These are phyloP conservation scores for Penicillium riverlandense DNA, from an alignment of 495 filamentous ascomycete genomes.

Conservation along the genomic window DNA sequence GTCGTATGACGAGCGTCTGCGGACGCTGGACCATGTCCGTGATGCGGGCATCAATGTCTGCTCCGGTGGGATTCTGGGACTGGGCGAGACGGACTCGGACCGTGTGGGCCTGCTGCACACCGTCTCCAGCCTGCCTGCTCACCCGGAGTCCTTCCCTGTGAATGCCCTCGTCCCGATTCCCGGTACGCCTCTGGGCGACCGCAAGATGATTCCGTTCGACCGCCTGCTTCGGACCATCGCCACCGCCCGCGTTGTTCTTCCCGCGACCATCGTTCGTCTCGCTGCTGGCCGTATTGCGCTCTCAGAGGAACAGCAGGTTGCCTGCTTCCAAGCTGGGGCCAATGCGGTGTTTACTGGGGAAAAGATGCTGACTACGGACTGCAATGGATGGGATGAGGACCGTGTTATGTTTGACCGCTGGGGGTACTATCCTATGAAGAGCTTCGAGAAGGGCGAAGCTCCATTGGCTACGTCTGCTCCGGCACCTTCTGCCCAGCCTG, in stretches of 20 bases:
- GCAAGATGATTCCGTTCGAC: slow-evolving; percentile 62
- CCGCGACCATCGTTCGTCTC: slow-evolving; percentile 70
- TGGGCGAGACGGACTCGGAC: slow-evolving; percentile 69
- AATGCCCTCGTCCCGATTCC: slow-evolving; percentile 82
- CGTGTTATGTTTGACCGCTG: slow-evolving; percentile 68
- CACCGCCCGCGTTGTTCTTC: slow-evolving; percentile 71
- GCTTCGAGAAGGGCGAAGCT: slow-evolving; percentile 28
- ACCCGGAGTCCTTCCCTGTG: slow-evolving; percentile 80
- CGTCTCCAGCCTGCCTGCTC: slow-evolving; percentile 62
- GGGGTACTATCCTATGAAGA: slow-evolving; percentile 68
- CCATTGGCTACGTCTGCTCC: slow-evolving; percentile 2
- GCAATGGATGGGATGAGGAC: slow-evolving; percentile 84
- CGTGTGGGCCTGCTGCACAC: slow-evolving; percentile 75
- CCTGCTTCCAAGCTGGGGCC: slow-evolving; percentile 79
- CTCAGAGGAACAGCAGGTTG: slow-evolving; percentile 72
- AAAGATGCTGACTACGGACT: slow-evolving; percentile 86
- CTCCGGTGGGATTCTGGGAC: slow-evolving; percentile 72
- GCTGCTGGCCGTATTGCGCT: slow-evolving; percentile 74
- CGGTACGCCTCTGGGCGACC: slow-evolving; percentile 72
- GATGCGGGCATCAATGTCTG: slow-evolving; percentile 82
- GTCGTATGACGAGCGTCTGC: slow-evolving; percentile 73
- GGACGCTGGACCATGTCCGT: slow-evolving; percentile 66
- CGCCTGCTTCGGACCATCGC: slow-evolving; percentile 69
- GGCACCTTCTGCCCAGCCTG: slow-evolving; percentile 6
- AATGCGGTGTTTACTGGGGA: slow-evolving; percentile 88